These are phyloP conservation scores for Fusarium illudens DNA, from an alignment of 2,329 filamentous ascomycete species.

Conservation along the genomic window DNA sequence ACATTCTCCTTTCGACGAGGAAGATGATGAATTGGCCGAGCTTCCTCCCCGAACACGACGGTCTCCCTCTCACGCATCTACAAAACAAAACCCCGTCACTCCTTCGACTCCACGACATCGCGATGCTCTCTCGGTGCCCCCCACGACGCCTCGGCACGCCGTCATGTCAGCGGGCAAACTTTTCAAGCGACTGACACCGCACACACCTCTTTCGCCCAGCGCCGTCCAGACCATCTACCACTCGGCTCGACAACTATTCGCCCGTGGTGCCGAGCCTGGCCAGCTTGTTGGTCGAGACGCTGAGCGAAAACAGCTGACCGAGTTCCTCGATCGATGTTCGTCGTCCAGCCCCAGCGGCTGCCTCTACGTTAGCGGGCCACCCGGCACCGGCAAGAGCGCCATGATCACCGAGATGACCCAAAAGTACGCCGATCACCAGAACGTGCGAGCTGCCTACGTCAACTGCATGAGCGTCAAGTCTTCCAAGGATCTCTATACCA, in stretches of 20 bases:
- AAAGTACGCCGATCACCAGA: conserved; percentile 59
- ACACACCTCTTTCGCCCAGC: conserved; percentile 75
- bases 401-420: conserved; percentile 83
- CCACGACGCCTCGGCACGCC: conserved; percentile 83
- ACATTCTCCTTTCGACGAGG: conserved; percentile 49
- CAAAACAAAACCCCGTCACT: conserved; percentile 64
- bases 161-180: conserved; percentile 80
- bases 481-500: conserved; percentile 84
- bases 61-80: conserved; percentile 43
- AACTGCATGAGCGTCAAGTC: conserved; percentile 98
- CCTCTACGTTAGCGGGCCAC: conserved; percentile 93
- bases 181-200: conserved; percentile 80
- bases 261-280: conserved; percentile 77
- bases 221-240: conserved; percentile 82
- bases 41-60: conserved; percentile 43
- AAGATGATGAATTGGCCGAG: conserved; percentile 52
- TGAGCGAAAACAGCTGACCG: conserved; percentile 69
- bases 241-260: conserved; percentile 85
- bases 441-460: conserved; percentile 78
- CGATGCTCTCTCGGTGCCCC: conserved; percentile 77
- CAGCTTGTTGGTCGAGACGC: conserved; percentile 81
- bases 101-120: conserved; percentile 80
- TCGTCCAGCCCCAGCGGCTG: conserved; percentile 74
- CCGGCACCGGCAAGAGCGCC: conserved; percentile 96
- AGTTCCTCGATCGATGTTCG: conserved; percentile 73